Base-by-base conservation (phyloP, 768 basidiomycete species). In the Plicaturopsis crispa region DNA sequence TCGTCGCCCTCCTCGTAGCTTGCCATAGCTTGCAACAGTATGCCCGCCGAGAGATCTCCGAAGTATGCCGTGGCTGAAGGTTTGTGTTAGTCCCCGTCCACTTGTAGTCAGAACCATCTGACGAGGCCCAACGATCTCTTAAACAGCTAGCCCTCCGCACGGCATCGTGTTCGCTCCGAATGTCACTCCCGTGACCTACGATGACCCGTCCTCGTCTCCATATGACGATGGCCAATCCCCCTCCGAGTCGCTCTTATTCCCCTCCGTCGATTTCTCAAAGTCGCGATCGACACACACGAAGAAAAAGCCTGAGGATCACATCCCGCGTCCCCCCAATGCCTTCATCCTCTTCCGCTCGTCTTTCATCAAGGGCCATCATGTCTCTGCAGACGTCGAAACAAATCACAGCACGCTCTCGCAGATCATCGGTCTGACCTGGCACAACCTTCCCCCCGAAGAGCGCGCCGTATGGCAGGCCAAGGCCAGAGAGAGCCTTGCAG, bases 281-380 rank as follows among this genome's bases (percentile, higher is more conserved):
- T 68, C 69, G 23, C 24, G 34, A 36, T 36, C 34, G 34, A n/a
- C 34, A 8, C 26, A 28, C 26, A 14, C 69, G 6, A 68, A 65
- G 57, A 69, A 80, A 65, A 84, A 84, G 48, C 84, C 86, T 59
- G 81, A 82, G 35, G 82, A 84, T 57, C 87, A 87, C 53, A 77
- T 87, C 65, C 85, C 85, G 59, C 77, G 84, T 31, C 84, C 84
- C 2, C 81, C 84, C 62, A 86, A 87, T 51, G 84, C 84, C 6
- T 87, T 87, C 67, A 87, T 87, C 55, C 71, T 87, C 39, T 87
- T 87, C 72, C 75, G 84, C 39, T 73, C 83, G 49, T 77, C 81
- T 51, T 84, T 80, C 60, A 84, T 79, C 59, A 78, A 82, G 59
- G 79, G 83, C 36, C 74, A 78, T 23, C 76, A 81, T 56, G 62